These are phyloP conservation scores for Yamadazyma membranifaciens DNA, from an alignment of 1,139 yeast species.

Conservation along the genomic window DNA sequence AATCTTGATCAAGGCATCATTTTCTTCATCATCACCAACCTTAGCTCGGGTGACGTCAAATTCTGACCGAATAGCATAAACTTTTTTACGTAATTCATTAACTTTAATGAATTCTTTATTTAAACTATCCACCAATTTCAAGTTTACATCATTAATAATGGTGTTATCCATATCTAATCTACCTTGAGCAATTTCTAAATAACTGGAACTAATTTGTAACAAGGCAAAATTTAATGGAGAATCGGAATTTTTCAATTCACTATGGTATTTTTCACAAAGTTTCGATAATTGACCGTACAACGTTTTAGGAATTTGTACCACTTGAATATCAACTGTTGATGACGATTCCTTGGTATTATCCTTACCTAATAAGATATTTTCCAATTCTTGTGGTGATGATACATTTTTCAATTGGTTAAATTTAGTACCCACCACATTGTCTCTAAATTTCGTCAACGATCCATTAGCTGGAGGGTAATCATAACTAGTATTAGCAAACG, in stretches of 20 bases:
- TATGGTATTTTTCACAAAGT: slow-evolving; percentile 34
- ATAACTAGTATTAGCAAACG: slow-evolving; percentile 64
- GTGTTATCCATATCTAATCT: slow-evolving; percentile 65
- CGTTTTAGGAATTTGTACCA: slow-evolving; percentile 41
- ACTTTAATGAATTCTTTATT: slow-evolving; percentile 61
- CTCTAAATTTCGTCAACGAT: slow-evolving; percentile 45
- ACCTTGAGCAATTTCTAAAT: slow-evolving; percentile 58
- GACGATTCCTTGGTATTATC: slow-evolving; percentile 16
- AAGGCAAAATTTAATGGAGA: slow-evolving; percentile 52
- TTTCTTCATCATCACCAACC: slow-evolving; percentile 34
- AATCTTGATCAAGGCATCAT: slow-evolving; percentile 56
- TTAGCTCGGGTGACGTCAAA: slow-evolving; percentile 64
- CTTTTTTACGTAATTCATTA: slow-evolving; percentile 60
- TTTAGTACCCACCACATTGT: slow-evolving; percentile 51
- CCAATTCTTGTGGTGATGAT: slow-evolving; percentile 63
- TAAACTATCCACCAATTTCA: slow-evolving; percentile 49
- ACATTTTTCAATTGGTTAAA: slow-evolving; percentile 60
- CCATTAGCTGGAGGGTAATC: slow-evolving; percentile 72
- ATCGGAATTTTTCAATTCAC: slow-evolving; percentile 41
- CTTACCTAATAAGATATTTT: slow-evolving; percentile 42
- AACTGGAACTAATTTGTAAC: slow-evolving; percentile 54
- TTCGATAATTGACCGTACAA: slow-evolving; percentile 44
- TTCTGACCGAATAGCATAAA: slow-evolving; percentile 64
- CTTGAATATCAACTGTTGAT: slow-evolving; percentile 25
- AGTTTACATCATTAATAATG: slow-evolving; percentile 56